phyloP scores from a whole-genome alignment of 805 yeast species.

The Monosporozyma yasuniensis region DNA sequence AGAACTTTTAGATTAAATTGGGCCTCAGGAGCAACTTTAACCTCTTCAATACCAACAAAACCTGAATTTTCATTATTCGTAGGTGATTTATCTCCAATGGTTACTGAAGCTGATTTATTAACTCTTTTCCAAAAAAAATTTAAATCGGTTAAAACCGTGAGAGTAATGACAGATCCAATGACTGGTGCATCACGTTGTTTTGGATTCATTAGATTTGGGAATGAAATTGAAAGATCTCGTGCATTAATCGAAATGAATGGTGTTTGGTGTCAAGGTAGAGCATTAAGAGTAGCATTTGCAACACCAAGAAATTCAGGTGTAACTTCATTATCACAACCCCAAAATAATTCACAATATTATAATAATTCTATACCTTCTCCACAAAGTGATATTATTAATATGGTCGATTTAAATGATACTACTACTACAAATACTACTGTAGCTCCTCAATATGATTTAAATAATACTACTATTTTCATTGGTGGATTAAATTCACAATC shows the following conservation, averaged over 20 bases:
- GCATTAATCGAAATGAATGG: slow-evolving; percentile 74
- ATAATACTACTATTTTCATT: slow-evolving; percentile 66
- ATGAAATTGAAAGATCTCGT: slow-evolving; percentile 56
- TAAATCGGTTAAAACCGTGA: slow-evolving; percentile 62
- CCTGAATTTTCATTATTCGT: slow-evolving; percentile 74
- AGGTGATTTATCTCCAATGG: slow-evolving; percentile 72
- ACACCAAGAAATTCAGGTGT: slow-evolving; percentile 49
- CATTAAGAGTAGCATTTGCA: slow-evolving; percentile 68
- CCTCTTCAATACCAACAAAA: slow-evolving; percentile 59
- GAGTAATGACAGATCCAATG: slow-evolving; percentile 81
- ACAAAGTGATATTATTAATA: slow-evolving; percentile 1
- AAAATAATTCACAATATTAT: too few species aligned
- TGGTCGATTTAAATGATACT: not conserved
- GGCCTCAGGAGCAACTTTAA: slow-evolving; percentile 76
- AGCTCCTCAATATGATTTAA: too few species aligned
- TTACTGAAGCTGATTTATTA: slow-evolving; percentile 71
- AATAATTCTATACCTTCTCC: not conserved
- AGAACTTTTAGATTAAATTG: slow-evolving; percentile 68
- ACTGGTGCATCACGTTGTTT: slow-evolving; percentile 70
- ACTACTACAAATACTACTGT: too few species aligned
- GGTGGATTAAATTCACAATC: slow-evolving; percentile 63
- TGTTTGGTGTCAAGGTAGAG: slow-evolving; percentile 70
- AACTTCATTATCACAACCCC: not conserved
- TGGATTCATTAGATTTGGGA: slow-evolving; percentile 71
- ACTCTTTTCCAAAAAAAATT: slow-evolving; percentile 62